These are phyloP conservation scores for Auricularia auricula-judae DNA, from an alignment of 768 basidiomycete species.

Conservation along the genomic window DNA sequence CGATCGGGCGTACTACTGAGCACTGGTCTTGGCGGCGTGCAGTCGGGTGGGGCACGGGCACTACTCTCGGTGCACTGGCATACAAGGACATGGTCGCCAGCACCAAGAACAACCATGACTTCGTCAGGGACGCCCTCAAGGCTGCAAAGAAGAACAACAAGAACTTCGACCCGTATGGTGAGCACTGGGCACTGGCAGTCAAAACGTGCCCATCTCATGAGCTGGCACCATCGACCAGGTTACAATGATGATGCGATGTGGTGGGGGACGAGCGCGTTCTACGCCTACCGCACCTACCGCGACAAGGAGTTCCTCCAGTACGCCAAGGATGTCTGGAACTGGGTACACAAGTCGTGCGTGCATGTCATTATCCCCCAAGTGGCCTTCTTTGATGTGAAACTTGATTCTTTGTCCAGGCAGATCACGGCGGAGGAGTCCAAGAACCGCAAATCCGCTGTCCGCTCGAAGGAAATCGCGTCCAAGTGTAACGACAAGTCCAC, in stretches of 20 bases:
- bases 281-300: conserved; percentile 38
- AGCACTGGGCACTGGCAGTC: not conserved
- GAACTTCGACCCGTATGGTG: not conserved
- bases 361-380: not conserved
- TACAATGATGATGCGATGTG: conserved; percentile 16
- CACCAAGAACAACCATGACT: not conserved
- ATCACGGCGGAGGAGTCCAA: conserved; percentile 30
- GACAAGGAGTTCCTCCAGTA: conserved; percentile 31
- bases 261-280: conserved; percentile 45
- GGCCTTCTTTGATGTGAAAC: not conserved
- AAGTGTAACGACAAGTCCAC: conserved; percentile 41
- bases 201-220: too few relatives aligned
- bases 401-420: conserved; percentile 19
- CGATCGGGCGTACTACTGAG: not conserved
- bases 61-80: not conserved
- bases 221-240: not conserved
- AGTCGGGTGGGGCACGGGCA: not conserved
- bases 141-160: not conserved
- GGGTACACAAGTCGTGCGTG: conserved; percentile 35
- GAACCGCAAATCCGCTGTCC: conserved; percentile 28
- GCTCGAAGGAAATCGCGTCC: conserved; percentile 28
- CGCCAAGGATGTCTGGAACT: conserved; percentile 38
- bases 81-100: not conserved
- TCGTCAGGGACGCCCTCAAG: not conserved
- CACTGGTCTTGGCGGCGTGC: not conserved